These are phyloP conservation scores for Pterocarpus macrocarpus DNA, from an alignment of 306 rosid species.

Conservation along the genomic window DNA sequence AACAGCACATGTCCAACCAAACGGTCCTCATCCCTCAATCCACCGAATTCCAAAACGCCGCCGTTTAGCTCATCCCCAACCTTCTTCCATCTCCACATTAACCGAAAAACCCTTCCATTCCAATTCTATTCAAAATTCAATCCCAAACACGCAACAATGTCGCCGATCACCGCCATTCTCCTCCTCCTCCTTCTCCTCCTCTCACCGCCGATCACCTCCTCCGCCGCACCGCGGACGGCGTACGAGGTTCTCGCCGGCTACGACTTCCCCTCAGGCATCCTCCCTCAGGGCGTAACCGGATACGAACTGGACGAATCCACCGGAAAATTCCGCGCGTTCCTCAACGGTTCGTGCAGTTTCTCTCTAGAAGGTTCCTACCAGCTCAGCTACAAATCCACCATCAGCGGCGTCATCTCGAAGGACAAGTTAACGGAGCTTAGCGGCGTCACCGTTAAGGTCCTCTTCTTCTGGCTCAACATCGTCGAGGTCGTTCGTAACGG, in stretches of 20 bases:
- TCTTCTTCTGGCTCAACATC: constrained; percentile 81
- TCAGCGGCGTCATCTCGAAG: constrained; percentile 65
- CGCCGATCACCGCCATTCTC: constrained; percentile 45
- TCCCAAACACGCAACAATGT: not conserved
- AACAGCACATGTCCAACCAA: not conserved
- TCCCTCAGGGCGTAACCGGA: constrained; percentile 68
- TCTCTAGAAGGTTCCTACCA: constrained; percentile 75
- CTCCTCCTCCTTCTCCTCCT: not conserved
- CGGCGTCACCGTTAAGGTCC: constrained; percentile 82
- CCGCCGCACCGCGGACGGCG: constrained; percentile 48
- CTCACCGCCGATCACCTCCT: not conserved
- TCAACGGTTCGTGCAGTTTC: constrained; percentile 75
- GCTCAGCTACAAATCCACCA: constrained; percentile 70
- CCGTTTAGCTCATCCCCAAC: not conserved
- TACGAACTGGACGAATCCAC: constrained; percentile 61
- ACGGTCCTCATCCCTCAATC: not conserved
- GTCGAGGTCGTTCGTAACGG: constrained; percentile 71
- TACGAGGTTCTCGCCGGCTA: constrained; percentile 63
- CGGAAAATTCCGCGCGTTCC: constrained; percentile 66
- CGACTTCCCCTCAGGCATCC: constrained; percentile 74
- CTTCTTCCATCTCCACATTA: not conserved
- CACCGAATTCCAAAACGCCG: not conserved
- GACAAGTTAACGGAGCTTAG: constrained; percentile 59
- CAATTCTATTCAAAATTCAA: not conserved
- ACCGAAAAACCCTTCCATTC: not conserved